phyloP scores from a whole-genome alignment of 2,329 filamentous ascomycete species.

The Neodidymelliopsis sp. region DNA sequence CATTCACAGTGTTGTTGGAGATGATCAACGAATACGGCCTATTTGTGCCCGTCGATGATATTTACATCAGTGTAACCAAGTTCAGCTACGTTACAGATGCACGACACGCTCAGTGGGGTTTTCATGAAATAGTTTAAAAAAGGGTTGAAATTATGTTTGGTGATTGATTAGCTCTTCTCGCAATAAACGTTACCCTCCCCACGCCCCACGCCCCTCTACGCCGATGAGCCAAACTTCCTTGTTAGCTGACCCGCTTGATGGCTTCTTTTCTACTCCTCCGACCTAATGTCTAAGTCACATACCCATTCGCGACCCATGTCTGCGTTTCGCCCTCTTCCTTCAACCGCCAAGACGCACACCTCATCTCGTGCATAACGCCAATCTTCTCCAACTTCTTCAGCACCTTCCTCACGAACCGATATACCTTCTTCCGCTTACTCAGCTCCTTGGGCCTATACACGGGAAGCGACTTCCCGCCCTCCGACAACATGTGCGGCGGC shows the following conservation, averaged over 20 bases:
- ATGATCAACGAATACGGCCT: no score
- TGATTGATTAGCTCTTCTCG: no score
- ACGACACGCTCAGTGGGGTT: no score
- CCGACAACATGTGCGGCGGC: no score
- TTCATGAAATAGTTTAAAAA: no score
- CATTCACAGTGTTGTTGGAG: no score
- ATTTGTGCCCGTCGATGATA: no score
- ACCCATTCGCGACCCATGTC: background rate
- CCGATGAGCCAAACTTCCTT: background rate
- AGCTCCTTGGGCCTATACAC: no score
- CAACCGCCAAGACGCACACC: background rate
- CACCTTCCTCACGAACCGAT: conserved; percentile 19
- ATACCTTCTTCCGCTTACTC: conserved; percentile 9
- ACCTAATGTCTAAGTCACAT: conserved; percentile 1
- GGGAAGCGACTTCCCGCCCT: background rate
- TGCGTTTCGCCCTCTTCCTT: background rate
- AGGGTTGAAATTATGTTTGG: no score
- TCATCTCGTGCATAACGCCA: conserved; percentile 19
- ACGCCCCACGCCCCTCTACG: background rate
- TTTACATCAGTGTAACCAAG: no score
- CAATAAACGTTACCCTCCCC: no score
- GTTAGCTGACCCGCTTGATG: background rate
- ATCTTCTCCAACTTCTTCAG: conserved; percentile 17
- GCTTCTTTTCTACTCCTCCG: background rate
- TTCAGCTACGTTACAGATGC: no score